Base-by-base conservation (phyloP, 306 rosid genomes). In the Quercus ilex region DNA sequence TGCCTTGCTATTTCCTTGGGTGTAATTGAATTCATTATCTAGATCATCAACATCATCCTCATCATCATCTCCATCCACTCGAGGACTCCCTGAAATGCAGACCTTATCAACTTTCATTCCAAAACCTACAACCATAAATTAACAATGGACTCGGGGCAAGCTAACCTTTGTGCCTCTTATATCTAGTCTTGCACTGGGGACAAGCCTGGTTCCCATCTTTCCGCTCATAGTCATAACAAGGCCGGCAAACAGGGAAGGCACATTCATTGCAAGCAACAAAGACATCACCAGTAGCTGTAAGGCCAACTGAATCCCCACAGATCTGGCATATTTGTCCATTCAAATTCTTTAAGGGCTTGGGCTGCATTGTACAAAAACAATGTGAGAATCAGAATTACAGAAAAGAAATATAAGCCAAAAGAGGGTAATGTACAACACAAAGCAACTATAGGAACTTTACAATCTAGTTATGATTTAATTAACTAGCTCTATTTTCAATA, bases 211-310 rank as follows among this genome's bases (percentile, higher is more conserved):
- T 93, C 79, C 99, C 99, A 73, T 96, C 98, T 85, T 90, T 93
- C 23, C 98, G 86, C 82, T 93, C 98, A 21, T 96, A 96, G 83
- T 93, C 99, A 71, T 96, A 96, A 75, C 99, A 96, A 69, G 93
- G 91, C 60, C 97, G 91, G 65, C 99, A 96, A 74, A 96, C 97
- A 8, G 99, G 99, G 82, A 90, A 96, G 3, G 93, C 99, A 77
- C 99, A 96, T 86, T 96, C 99, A 64, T 93, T 91, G 86, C 99
- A 96, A 77, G 98, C 98, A 77, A 91, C 99, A 87, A 96, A 96
- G 25, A 90, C 87, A 71, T 96, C 99, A 31, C 96, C 96, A 5
- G 87, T 65, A 58, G 91, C 87, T 7, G 96, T 87, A 35, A 81
- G 85, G 71, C 96, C 98, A 75, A 93, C 98, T 52, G 87, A 79